Evolutionary conservation across 768 basidiomycete genomes (phyloP), one percentile per base, ranked within the genome.

Genomic region (Lactarius trivialis): DNA sequence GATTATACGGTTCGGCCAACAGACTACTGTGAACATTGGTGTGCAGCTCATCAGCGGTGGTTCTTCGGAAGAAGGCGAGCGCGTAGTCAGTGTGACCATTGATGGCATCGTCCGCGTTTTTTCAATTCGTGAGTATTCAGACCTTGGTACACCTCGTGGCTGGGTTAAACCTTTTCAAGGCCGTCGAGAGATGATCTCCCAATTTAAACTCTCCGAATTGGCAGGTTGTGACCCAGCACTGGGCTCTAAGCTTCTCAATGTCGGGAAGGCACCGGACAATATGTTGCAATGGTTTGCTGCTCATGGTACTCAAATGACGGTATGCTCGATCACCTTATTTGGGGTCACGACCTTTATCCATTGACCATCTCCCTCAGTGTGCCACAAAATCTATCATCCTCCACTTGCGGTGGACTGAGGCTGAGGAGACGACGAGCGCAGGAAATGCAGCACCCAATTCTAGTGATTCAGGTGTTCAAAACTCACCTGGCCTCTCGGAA

Each of bases 221-320:
- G 89, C 85, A 21, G 83, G 75, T 0, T 74, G 81, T 0, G 87
- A 93, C 71, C 85, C 87, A 19, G 76, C 82, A 26, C 69, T 90
- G 67, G 85, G 80, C 63, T 74, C 83, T 1, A 89, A 85, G 68
- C 70, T 95, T 59, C 82, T 83, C 68, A 85, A 91, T 66, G 86
- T 95, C 9, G 93, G 93, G 1, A 71, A 81, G 26, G 89, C 90
- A 0, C 84, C 90, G 32, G 88, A 93, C 69, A 92, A 91, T 71
- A 91, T 91, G 91, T 77, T 93, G 12, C 91, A 93, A 82, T 93
- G 91, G 91, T 93, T 94, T 71, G 91, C 91, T 7, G 91, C 92
- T 1, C 91, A 93, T 67, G 92, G 91, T 0, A 82, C 85, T 5
- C 89, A 91, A 70, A 93, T 94, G 87, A 94, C 93, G 32, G 92